These are phyloP conservation scores for Tagetes erecta DNA, from an alignment of 129 eudicot species.

Conservation along the genomic window DNA sequence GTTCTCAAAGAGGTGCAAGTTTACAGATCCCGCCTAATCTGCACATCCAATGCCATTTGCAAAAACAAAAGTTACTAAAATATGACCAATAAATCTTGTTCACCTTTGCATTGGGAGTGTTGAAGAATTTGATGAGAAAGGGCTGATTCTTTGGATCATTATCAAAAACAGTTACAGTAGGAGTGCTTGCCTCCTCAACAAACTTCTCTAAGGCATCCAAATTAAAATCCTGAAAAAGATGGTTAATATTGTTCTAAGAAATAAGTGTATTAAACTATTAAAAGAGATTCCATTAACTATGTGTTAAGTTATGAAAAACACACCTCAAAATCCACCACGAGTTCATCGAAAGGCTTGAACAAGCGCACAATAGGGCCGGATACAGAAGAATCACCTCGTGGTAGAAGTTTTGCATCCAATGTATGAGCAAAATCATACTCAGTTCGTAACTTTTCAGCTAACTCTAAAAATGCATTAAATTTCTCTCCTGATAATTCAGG, in stretches of 20 bases:
- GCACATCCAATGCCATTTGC: neutral
- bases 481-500: constrained; percentile 87
- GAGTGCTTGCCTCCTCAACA: constrained; percentile 70
- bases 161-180: constrained; percentile 68
- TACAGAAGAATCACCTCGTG: constrained; percentile 77
- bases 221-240: constrained; percentile 64
- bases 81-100: neutral
- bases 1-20: too few species aligned
- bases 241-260: neutral
- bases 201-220: constrained; percentile 68
- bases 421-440: constrained; percentile 87
- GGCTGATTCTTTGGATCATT: constrained; percentile 84
- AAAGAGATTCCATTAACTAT: neutral
- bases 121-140: constrained; percentile 70
- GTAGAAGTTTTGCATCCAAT: constrained; percentile 65
- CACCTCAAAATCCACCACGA: constrained; percentile 80
- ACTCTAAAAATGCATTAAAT: constrained; percentile 51
- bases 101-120: constrained; percentile 74
- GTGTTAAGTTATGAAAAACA: neutral
- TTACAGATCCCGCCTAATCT: too few species aligned
- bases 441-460: constrained; percentile 75
- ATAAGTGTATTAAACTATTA: neutral
- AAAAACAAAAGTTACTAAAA: neutral
- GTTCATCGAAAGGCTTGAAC: constrained; percentile 95
- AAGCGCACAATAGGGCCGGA: constrained; percentile 71